A percentile compares a stretch with the other conserved stretches of the same genome.
Conservation (phyloP, 1,139 yeast genomes). For the Lodderomyces orthopsilosis region DNA sequence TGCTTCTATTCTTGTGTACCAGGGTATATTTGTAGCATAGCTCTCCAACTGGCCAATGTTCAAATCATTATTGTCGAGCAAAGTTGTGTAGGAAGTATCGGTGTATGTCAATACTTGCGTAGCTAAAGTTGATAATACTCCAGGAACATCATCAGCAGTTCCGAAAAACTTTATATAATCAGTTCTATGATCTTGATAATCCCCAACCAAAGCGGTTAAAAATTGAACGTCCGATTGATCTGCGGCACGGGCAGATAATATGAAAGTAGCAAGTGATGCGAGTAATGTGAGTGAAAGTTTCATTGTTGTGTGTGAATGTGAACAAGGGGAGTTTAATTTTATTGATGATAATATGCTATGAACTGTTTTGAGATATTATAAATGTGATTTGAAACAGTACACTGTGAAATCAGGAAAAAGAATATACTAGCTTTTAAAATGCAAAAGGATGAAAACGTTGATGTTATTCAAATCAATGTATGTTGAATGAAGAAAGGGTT, state of each 20-base stretch:
- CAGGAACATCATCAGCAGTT: constrained; percentile 36
- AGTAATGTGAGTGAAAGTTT: constrained; percentile 12
- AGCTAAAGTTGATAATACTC: constrained; percentile 36
- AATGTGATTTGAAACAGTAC: too few relatives aligned
- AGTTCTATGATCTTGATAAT: constrained; percentile 25
- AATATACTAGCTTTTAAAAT: too few relatives aligned
- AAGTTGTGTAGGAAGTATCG: constrained; percentile 40
- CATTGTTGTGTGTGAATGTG: not conserved
- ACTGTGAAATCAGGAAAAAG: too few relatives aligned
- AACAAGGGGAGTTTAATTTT: too few relatives aligned
- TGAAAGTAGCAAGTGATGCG: constrained; percentile 14
- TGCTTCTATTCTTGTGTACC: constrained; percentile 36
- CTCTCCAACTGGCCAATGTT: constrained; percentile 26
- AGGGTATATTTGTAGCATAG: constrained; percentile 43
- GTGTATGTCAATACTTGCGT: constrained; percentile 37
- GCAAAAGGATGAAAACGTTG: too few relatives aligned
- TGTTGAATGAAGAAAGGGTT: too few relatives aligned
- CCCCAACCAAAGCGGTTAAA: constrained; percentile 41
- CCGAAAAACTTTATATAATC: constrained; percentile 31
- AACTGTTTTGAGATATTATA: not conserved
- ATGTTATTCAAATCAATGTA: too few relatives aligned
- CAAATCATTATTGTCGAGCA: constrained; percentile 26
- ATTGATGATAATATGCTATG: too few relatives aligned
- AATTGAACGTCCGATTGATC: constrained; percentile 30
- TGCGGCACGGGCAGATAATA: constrained; percentile 19